Base-by-base conservation (phyloP, 2,329 filamentous ascomycete species). In the Harringtonia aguacate region DNA sequence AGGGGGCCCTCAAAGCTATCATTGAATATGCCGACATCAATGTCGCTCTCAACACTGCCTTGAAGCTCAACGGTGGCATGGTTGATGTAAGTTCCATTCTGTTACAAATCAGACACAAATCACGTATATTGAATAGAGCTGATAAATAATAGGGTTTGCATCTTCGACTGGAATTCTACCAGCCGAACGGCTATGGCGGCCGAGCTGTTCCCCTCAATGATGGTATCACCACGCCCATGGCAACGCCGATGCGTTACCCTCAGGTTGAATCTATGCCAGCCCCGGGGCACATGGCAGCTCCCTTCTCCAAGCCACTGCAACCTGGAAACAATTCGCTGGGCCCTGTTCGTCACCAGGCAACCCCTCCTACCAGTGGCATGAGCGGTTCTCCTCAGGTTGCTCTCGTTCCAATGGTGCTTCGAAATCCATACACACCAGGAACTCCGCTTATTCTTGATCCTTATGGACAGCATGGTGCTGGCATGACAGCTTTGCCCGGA, bases 1-100 rank as follows among this genome's bases (percentile, higher is more conserved):
- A 67, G 28, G 67, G 64, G 8, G 53, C 66, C 7, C 64, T 73
- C 49, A 65, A 61, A 43, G 69, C 70, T 8, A 57, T 75, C 38
- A 67, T 68, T 2, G 75, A 79, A 51, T 79, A 70, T 46, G 68
- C 66, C 42, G 72, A 78, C 47, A 60, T 65, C 20, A 62, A 66
- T 3, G 56, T 66, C 41, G 69, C 70, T 10, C 37, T 64, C 15
- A 53, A 53, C 5, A 67, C 69, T 6, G 58, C 68, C 4, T 54
- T 61, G 8, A 61, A 60, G 45, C 63, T 66, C 36, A 65, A 68
- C 37, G 62, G 64, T 12, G 42, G 57, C 15, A 56, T 60, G 3
- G 45, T 64, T 33, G 55, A 63, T 39, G 65, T 67, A 52, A 56
- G 63, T 50, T 21, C 29, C 8, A n/a, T 21, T 4, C 4, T 21